Evolutionary conservation across 1,284 basidiomycete species (phyloP).

Genomic region (Coniophora puteana): DNA sequence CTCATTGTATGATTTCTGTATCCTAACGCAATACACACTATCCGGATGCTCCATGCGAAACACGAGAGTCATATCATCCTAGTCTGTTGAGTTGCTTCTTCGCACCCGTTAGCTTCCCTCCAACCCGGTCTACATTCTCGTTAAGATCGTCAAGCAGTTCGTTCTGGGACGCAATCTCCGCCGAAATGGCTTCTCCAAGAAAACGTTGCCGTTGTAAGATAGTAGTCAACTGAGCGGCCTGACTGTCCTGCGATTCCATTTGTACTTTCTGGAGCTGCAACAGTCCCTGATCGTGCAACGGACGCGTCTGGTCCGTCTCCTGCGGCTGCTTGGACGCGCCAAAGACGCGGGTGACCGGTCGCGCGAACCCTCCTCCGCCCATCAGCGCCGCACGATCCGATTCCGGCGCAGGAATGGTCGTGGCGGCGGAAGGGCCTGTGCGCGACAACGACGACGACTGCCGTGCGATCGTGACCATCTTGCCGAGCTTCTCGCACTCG

Average conservation of each 20-base stretch:
- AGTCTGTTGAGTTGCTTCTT: constrained; percentile 80
- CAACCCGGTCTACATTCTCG: constrained; percentile 69
- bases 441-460: constrained; percentile 44
- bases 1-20: constrained; percentile 20
- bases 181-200: constrained; percentile 84
- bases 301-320: constrained; percentile 85
- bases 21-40: constrained; percentile 9
- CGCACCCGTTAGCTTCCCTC: constrained; percentile 72
- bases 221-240: constrained; percentile 75
- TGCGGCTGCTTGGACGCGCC: constrained; percentile 57
- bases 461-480: constrained; percentile 72
- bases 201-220: constrained; percentile 85
- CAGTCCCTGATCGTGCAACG: constrained; percentile 81
- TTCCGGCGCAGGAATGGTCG: constrained; percentile 36
- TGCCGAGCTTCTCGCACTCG: constrained; percentile 79
- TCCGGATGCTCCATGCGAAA: constrained; percentile 9
- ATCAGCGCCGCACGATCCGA: constrained; percentile 67
- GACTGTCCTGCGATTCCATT: constrained; percentile 82
- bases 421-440: constrained; percentile 25
- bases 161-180: constrained; percentile 83
- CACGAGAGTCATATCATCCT: constrained; percentile 42
- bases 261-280: constrained; percentile 77
- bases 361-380: constrained; percentile 25
- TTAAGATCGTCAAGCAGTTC: constrained; percentile 83
- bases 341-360: constrained; percentile 76